Evolutionary conservation across 2,329 filamentous ascomycete genomes (phyloP).

Genomic region (Chrysosporium keratinophilum): DNA sequence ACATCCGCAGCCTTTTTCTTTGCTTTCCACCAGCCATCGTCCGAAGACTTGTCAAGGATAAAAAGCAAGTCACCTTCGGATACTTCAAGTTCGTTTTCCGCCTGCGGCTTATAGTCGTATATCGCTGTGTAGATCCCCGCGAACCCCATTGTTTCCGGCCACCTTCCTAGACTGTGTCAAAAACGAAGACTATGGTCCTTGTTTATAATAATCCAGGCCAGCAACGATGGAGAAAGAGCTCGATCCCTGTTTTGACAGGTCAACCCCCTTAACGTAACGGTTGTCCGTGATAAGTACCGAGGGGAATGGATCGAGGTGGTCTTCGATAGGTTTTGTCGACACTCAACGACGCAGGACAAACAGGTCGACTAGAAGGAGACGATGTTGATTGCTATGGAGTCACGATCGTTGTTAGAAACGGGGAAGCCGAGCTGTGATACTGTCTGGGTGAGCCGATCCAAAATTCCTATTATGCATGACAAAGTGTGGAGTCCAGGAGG

Average conservation of each 20-base stretch:
- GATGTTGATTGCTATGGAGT: background rate
- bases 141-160: conserved; percentile 61
- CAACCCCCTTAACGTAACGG: background rate
- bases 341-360: background rate
- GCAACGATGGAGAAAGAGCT: background rate
- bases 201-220: background rate
- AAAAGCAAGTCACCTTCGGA: conserved; percentile 80
- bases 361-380: background rate
- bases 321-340: background rate
- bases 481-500: conserved; percentile 5
- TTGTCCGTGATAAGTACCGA: background rate
- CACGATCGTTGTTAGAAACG: background rate
- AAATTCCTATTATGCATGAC: conserved; percentile 10
- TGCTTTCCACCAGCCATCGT: conserved; percentile 89
- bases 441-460: conserved; percentile 7
- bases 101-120: conserved; percentile 86
- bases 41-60: conserved; percentile 67
- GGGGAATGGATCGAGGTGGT: background rate
- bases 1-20: conserved; percentile 78
- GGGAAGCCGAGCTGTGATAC: conserved; percentile 2
- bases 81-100: conserved; percentile 74
- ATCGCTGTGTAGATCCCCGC: conserved; percentile 79
- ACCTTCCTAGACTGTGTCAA: conserved; percentile 5
- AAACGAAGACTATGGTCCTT: background rate
- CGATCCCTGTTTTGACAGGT: background rate